Conservation (phyloP, 2,329 filamentous ascomycete species). For the Emydomyces testavorans region DNA sequence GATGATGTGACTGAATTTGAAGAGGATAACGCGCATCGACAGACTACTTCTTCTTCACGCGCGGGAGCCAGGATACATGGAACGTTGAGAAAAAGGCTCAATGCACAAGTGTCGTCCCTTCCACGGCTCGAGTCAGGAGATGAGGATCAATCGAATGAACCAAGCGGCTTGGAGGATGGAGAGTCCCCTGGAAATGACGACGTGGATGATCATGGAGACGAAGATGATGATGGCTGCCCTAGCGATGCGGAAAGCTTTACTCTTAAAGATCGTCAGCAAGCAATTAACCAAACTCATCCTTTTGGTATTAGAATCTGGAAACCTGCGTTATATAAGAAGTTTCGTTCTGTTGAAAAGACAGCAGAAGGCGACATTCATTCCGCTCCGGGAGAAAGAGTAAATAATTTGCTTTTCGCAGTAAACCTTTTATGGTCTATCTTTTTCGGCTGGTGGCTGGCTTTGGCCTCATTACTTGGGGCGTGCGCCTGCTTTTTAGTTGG, state of each 20-base stretch:
- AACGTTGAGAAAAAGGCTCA: conserved; percentile 32
- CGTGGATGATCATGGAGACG: conserved; percentile 43
- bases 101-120: conserved; percentile 25
- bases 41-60: conserved; percentile 25
- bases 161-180: conserved; percentile 17
- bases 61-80: conserved; percentile 28
- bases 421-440: conserved; percentile 82
- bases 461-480: conserved; percentile 62
- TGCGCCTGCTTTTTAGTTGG: conserved; percentile 68
- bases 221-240: conserved; percentile 57
- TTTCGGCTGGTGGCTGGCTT: conserved; percentile 93
- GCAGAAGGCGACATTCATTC: conserved; percentile 97
- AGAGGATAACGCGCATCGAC: conserved; percentile 39
- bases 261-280: conserved; percentile 87
- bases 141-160: conserved; percentile 29
- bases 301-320: conserved; percentile 99
- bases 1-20: conserved; percentile 75
- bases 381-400: conserved; percentile 76
- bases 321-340: conserved; percentile 94
- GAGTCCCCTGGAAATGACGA: conserved; percentile 31
- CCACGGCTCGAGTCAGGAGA: conserved; percentile 29
- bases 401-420: conserved; percentile 71
- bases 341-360: conserved; percentile 87
- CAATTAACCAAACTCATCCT: conserved; percentile 96
- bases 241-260: conserved; percentile 98